phyloP scores from a whole-genome alignment of 495 filamentous ascomycete species.

The Neurospora sp. region DNA sequence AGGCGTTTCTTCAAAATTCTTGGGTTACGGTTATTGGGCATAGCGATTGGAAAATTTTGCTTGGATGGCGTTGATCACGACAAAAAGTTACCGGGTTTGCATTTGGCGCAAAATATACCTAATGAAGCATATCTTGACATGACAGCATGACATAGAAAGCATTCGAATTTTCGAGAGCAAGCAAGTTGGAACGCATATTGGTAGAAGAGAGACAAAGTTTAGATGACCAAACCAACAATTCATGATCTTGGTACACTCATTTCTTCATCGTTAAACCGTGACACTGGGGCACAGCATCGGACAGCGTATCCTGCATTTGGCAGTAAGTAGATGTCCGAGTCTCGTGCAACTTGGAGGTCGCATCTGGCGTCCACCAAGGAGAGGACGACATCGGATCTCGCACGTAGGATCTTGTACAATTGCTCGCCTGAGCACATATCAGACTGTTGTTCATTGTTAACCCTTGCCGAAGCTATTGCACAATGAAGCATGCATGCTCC shows the following conservation, averaged over 20 bases:
- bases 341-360: not conserved
- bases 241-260: not conserved
- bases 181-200: not conserved
- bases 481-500: not conserved
- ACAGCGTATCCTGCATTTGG: not conserved
- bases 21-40: not conserved
- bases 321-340: not conserved
- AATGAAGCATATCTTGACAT: not conserved
- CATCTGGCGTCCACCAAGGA: not conserved
- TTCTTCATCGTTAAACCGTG: not conserved
- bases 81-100: not conserved
- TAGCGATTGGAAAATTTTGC: not conserved
- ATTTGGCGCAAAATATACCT: not conserved
- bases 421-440: not conserved
- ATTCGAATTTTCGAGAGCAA: not conserved
- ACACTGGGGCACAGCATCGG: not conserved
- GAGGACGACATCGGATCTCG: not conserved
- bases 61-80: not conserved
- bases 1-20: not conserved
- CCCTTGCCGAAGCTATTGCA: not conserved
- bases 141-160: not conserved
- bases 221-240: not conserved
- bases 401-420: not conserved
- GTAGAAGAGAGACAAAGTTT: not conserved
- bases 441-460: not conserved